phyloP scores from a whole-genome alignment of 2,329 filamentous ascomycete genomes.

The Fusarium heterosporum region DNA sequence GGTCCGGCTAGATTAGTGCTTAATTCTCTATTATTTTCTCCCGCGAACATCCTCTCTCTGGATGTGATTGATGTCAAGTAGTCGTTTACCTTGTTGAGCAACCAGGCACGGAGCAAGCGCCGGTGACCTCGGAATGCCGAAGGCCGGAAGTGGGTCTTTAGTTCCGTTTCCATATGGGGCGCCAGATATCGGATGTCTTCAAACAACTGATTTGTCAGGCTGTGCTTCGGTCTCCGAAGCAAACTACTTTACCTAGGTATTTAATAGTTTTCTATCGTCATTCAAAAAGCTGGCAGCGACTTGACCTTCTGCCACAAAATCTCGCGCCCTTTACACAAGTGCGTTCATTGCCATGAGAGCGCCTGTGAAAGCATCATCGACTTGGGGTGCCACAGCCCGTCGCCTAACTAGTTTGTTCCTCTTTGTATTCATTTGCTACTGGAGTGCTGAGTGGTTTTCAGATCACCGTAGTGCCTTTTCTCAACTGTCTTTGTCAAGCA shows the following conservation, averaged over 20 bases:
- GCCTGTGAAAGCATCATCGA: conserved; percentile 3
- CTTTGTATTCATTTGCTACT: conserved; percentile 34
- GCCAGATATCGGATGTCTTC: conserved; percentile 1
- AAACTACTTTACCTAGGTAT: too few relatives aligned
- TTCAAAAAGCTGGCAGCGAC: background rate
- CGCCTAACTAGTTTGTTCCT: conserved; percentile 40
- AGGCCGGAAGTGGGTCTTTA: conserved; percentile 24
- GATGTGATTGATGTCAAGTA: background rate
- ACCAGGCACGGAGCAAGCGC: background rate
- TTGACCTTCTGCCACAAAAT: background rate
- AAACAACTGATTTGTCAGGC: background rate
- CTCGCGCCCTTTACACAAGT: background rate
- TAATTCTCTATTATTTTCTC: background rate
- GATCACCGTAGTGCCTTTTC: conserved; percentile 19
- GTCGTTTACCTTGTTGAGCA: background rate
- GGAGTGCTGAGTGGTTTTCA: conserved; percentile 40
- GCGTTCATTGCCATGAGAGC: conserved; percentile 16
- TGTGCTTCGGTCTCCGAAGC: background rate
- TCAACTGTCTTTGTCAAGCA: background rate
- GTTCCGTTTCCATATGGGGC: background rate
- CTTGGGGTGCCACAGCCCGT: conserved; percentile 19
- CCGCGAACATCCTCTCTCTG: too few relatives aligned
- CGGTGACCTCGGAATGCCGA: conserved; percentile 22
- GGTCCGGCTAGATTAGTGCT: background rate
- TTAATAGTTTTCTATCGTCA: too few relatives aligned